phyloP scores from a whole-genome alignment of 805 yeast species.

The Candida boidinii region DNA sequence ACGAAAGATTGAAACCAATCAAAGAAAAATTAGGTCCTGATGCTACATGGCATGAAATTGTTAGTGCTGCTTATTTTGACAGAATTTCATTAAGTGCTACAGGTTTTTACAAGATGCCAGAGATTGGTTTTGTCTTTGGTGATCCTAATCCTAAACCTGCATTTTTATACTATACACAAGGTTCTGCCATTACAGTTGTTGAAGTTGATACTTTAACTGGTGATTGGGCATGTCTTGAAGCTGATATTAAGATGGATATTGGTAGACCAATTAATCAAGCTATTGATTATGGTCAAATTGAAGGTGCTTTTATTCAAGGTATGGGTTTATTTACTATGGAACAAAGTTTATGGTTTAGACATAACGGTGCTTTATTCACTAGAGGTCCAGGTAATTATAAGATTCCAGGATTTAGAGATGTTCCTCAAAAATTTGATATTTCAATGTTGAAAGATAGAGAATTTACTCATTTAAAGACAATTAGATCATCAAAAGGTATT shows the following conservation, averaged over 20 bases:
- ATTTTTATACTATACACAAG: constrained; percentile 38
- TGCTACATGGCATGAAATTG: constrained; percentile 32
- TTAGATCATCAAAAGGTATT: constrained; percentile 36
- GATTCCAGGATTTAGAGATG: constrained; percentile 41
- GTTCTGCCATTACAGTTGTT: constrained; percentile 32
- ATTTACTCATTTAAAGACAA: constrained; percentile 34
- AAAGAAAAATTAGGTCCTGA: constrained; percentile 25
- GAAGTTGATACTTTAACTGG: constrained; percentile 41
- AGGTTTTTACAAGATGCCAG: constrained; percentile 42
- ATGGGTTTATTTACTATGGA: constrained; percentile 41
- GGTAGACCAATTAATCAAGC: constrained; percentile 41
- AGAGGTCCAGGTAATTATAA: constrained; percentile 42
- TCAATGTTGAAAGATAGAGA: constrained; percentile 31
- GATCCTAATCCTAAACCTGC: constrained; percentile 36
- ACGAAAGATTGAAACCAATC: constrained; percentile 30
- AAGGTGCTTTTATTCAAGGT: constrained; percentile 42
- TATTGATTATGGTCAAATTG: constrained; percentile 42
- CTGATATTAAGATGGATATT: constrained; percentile 39
- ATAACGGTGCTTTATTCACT: constrained; percentile 32
- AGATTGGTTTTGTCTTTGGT: constrained; percentile 33
- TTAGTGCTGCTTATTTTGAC: constrained; percentile 33
- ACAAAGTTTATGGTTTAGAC: constrained; percentile 35
- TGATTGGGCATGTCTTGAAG: constrained; percentile 33
- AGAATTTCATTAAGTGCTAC: constrained; percentile 38
- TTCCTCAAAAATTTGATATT: constrained; percentile 36